A percentile compares a stretch with the other conserved stretches of the same genome.
phyloP scores from a whole-genome alignment of 2,329 filamentous ascomycete genomes.

The Xylaria sp. region DNA sequence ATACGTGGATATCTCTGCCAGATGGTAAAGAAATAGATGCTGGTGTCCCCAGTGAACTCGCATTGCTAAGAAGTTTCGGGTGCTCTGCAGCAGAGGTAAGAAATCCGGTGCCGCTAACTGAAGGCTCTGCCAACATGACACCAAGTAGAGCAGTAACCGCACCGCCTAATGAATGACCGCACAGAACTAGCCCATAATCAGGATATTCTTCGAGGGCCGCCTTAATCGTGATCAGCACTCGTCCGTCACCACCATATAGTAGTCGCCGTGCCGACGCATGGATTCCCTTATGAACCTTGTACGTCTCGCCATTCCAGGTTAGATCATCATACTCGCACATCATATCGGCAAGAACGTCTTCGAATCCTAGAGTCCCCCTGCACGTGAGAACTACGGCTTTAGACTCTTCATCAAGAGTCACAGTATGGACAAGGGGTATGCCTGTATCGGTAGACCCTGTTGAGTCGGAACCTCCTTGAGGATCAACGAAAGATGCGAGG shows the following conservation, averaged over 20 bases:
- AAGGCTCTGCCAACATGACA: constrained; percentile 75
- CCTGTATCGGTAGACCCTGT: constrained; percentile 72
- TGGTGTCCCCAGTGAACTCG: constrained; percentile 33
- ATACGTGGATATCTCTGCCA: constrained; percentile 79
- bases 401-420: constrained; percentile 76
- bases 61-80: constrained; percentile 52
- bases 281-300: constrained; percentile 79
- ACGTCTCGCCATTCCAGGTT: constrained; percentile 69
- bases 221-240: constrained; percentile 72
- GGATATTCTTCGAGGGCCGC: constrained; percentile 72
- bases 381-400: constrained; percentile 78
- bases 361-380: constrained; percentile 76
- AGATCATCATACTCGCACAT: constrained; percentile 77
- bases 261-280: constrained; percentile 76
- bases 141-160: constrained; percentile 76
- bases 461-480: constrained; percentile 72
- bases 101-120: constrained; percentile 65
- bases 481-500: constrained; percentile 76
- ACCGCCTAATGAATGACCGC: constrained; percentile 75
- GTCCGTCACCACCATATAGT: constrained; percentile 72
- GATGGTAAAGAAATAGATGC: constrained; percentile 66
- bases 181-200: constrained; percentile 75
- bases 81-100: constrained; percentile 67
- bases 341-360: constrained; percentile 78
- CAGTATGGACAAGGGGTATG: constrained; percentile 77